Evolutionary conservation across 768 basidiomycete species (phyloP).

Genomic region (Termitomyces sp.): DNA sequence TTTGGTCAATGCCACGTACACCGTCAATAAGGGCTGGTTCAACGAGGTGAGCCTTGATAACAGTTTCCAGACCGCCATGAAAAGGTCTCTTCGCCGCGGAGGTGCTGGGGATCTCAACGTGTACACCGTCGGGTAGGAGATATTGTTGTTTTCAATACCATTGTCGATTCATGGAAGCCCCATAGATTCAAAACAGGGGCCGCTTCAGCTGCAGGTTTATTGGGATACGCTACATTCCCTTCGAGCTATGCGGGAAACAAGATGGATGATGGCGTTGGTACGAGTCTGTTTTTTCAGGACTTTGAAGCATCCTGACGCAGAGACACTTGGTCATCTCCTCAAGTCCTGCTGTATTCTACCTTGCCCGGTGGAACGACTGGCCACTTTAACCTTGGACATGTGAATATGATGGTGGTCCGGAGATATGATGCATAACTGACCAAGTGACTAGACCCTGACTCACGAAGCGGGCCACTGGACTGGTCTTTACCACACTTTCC

Average conservation of each 20-base stretch:
- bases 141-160: not conserved
- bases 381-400: conserved; percentile 37
- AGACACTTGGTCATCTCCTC: not conserved
- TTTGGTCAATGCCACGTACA: conserved; percentile 39
- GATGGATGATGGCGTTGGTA: conserved; percentile 42
- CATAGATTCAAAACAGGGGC: conserved; percentile 23
- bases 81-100: conserved; percentile 39
- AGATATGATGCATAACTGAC: conserved; percentile 7
- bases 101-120: conserved; percentile 41
- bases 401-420: conserved; percentile 3
- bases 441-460: conserved; percentile 33
- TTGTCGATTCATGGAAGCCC: not conserved
- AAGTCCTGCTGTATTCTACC: conserved; percentile 28
- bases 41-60: conserved; percentile 32
- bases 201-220: conserved; percentile 32
- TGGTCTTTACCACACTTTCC: conserved; percentile 57
- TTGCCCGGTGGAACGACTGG: conserved; percentile 36
- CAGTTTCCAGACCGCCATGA: conserved; percentile 44
- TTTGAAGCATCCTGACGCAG: not conserved
- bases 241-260: conserved; percentile 32
- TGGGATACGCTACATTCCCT: conserved; percentile 55
- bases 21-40: conserved; percentile 47
- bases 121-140: conserved; percentile 43
- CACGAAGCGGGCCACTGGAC: conserved; percentile 58
- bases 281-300: not conserved